These are phyloP conservation scores for Talinum fruticosum DNA, from an alignment of 148 eudicot genomes.

Conservation along the genomic window DNA sequence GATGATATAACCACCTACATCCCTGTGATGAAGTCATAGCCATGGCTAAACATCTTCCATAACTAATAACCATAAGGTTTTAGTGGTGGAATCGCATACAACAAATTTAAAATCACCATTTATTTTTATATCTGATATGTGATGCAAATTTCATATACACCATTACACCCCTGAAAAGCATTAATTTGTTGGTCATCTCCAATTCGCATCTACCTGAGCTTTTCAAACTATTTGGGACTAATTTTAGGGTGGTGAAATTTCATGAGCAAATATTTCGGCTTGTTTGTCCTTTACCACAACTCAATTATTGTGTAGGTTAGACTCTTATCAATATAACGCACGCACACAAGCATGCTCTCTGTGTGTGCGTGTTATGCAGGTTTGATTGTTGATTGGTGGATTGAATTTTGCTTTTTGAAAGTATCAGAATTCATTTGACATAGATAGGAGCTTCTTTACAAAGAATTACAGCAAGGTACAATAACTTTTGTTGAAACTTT, in stretches of 20 bases:
- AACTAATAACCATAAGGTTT: not conserved
- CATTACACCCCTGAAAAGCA: not conserved
- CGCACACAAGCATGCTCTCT: too few relatives aligned
- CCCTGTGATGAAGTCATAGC: not conserved
- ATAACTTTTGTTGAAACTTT: too few relatives aligned
- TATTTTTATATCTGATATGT: not conserved
- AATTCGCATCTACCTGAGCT: not conserved
- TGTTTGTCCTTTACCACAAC: too few relatives aligned
- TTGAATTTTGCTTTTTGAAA: too few relatives aligned
- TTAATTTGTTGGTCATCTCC: not conserved
- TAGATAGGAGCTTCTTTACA: too few relatives aligned
- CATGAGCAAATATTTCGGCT: not conserved
- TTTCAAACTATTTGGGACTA: not conserved
- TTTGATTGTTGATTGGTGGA: too few relatives aligned
- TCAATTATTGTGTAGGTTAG: too few relatives aligned
- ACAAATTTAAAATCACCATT: not conserved
- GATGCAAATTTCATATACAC: not conserved
- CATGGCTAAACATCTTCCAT: not conserved
- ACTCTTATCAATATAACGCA: too few relatives aligned
- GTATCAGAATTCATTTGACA: too few relatives aligned
- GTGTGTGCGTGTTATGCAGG: too few relatives aligned
- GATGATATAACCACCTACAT: not conserved
- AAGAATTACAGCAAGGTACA: too few relatives aligned
- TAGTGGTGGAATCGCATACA: not conserved
- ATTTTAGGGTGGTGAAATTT: not conserved